Evolutionary conservation across 768 basidiomycete genomes (phyloP).

Genomic region (Collybiopsis confluens): DNA sequence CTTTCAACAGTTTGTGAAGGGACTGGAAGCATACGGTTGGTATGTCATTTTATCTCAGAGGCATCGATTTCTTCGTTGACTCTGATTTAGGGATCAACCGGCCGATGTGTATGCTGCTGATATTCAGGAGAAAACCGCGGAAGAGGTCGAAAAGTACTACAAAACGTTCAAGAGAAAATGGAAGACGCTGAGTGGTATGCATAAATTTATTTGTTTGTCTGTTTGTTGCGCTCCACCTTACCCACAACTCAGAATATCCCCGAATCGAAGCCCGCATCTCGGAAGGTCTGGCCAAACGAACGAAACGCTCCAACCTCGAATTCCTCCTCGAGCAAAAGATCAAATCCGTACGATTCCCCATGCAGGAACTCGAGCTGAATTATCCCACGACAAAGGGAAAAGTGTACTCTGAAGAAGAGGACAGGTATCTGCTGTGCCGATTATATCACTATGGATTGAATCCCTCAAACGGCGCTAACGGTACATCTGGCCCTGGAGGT

Average conservation of each 20-base stretch:
- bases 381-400: conserved; percentile 97
- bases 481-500: background rate
- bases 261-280: conserved; percentile 80
- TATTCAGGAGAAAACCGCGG: conserved; percentile 78
- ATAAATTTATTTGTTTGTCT: background rate
- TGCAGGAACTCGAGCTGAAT: conserved; percentile 95
- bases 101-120: conserved; percentile 72
- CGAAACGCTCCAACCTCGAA: conserved; percentile 78
- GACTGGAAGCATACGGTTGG: conserved; percentile 80
- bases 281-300: conserved; percentile 87
- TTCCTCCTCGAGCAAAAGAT: conserved; percentile 81
- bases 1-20: conserved; percentile 87
- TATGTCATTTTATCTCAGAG: conserved; percentile 25
- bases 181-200: conserved; percentile 74
- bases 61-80: background rate
- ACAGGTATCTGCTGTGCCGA: conserved; percentile 89
- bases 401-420: conserved; percentile 95
- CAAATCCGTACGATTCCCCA: conserved; percentile 77
- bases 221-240: background rate
- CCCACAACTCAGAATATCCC: conserved; percentile 54
- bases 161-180: conserved; percentile 86
- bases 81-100: conserved; percentile 52
- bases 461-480: conserved; percentile 15
- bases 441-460: conserved; percentile 89
- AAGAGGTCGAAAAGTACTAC: conserved; percentile 77